Evolutionary conservation across 441 rosid species (phyloP).

Genomic region (Cnidoscolus chayamansa): DNA sequence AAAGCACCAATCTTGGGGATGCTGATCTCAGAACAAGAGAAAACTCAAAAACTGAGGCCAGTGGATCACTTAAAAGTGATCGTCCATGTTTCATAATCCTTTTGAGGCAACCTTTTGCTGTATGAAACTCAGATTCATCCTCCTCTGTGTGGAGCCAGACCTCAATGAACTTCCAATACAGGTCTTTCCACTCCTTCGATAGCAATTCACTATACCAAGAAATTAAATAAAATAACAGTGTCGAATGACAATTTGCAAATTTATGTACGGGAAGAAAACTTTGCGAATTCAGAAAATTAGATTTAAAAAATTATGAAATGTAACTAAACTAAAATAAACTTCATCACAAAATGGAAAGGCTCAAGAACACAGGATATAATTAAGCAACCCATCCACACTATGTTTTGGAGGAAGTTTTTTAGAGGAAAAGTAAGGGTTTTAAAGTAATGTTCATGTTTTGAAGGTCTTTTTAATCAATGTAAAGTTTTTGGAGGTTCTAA

Average conservation of each 20-base stretch:
- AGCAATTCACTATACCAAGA: constrained; percentile 64
- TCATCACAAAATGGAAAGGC: not conserved
- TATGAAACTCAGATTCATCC: constrained; percentile 44
- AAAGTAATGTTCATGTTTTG: no score
- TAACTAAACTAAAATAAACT: not conserved
- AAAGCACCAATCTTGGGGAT: constrained; percentile 88
- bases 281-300: not conserved
- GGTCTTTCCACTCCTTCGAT: constrained; percentile 74
- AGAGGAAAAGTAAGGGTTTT: no score
- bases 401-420: no score
- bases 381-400: not conserved
- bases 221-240: not conserved
- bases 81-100: constrained; percentile 57
- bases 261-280: not conserved
- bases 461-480: no score
- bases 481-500: no score
- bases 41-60: constrained; percentile 77
- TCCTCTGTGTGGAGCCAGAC: constrained; percentile 60
- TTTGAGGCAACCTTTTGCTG: constrained; percentile 78
- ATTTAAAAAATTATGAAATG: not conserved
- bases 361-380: not conserved
- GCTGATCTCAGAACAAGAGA: constrained; percentile 88
- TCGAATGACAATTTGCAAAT: not conserved
- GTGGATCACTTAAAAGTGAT: constrained; percentile 50
- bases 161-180: constrained; percentile 87